Base-by-base conservation (phyloP, 1,284 basidiomycete species). In the Heterobasidion annosum region DNA sequence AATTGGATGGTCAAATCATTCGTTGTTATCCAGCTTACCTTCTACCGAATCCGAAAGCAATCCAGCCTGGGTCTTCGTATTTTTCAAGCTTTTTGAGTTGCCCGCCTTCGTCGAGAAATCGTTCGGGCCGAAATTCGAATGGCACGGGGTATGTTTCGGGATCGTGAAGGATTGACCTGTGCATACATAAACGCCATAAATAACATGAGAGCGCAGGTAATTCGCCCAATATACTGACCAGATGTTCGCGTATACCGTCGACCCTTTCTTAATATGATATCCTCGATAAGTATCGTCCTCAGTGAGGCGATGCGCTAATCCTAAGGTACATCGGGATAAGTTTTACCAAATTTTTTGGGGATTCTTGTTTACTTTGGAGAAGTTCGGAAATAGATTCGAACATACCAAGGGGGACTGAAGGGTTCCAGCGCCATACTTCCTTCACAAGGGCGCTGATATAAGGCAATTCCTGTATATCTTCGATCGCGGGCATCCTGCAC, bases 391-490 rank as follows among this genome's bases (percentile, higher is more conserved):
- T 34, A 13, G 19, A 10, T 18, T 15, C 8, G 2, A 50, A 45
- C n/a, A 52, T 25, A 55, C 61, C 64, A 10, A 67, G 58, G 0
- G 64, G 64, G 0, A 65, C 64, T 5, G 60, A 57, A 7, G 64
- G 66, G 55, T 70, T 66, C 69, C 64, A 73, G 18, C 69, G 60
- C 43, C 69, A 61, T 0, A 68, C 56, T 54, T 72, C 71, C 42
- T 69, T 67, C 2, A 73, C 63, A 33, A 73, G 56, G 1, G 71
- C 72, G 13, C 63, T 62, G 2, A 73, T 61, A 54, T 71, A 73
- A 4, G 69, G 70, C 25, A 73, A 60, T 8, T 49, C 53, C 2
- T 51, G 49, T 34, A 65, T 57, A 54, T 73, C 70, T 1, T 62
- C 52, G 47, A 71, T 64, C 1, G 59, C 59, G 8, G 71, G 73